Evolutionary conservation across 2,329 filamentous ascomycete genomes (phyloP).

Genomic region (Tolypocladium pustulatum): DNA sequence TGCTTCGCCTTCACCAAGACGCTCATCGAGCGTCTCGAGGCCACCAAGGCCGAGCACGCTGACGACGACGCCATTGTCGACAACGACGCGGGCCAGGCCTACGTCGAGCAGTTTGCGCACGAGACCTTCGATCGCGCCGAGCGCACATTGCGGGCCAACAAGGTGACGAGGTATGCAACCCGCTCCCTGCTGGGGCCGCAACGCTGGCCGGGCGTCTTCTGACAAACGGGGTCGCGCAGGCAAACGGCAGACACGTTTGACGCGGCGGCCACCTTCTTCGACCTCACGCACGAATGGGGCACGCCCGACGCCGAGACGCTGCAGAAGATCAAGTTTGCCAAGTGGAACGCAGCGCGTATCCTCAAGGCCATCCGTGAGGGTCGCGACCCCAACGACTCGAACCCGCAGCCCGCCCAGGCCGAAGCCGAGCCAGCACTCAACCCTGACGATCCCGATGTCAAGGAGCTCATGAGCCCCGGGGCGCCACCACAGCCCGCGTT

Average conservation of each 20-base stretch:
- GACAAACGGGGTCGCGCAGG: slow-evolving; percentile 27
- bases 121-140: slow-evolving; percentile 82
- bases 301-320: slow-evolving; percentile 61
- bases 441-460: slow-evolving; percentile 54
- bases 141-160: slow-evolving; percentile 69
- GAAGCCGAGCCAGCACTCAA: slow-evolving; percentile 39
- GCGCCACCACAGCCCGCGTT: slow-evolving; percentile 28
- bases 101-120: slow-evolving; percentile 87
- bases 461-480: slow-evolving; percentile 25
- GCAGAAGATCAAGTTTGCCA: slow-evolving; percentile 90
- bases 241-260: slow-evolving; percentile 92
- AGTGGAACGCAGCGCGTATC: slow-evolving; percentile 90
- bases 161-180: slow-evolving; percentile 60
- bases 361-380: slow-evolving; percentile 83
- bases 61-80: slow-evolving; percentile 77
- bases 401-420: slow-evolving; percentile 51
- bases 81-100: slow-evolving; percentile 77
- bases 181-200: neutral
- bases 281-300: slow-evolving; percentile 78
- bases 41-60: slow-evolving; percentile 47
- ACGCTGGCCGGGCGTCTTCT: neutral
- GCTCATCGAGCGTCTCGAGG: slow-evolving; percentile 85
- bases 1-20: slow-evolving; percentile 69
- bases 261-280: slow-evolving; percentile 85
- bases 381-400: slow-evolving; percentile 84